Percentiles rank a stretch among this genome's conserved stretches.
phyloP scores from a whole-genome alignment of 202 grass and related monocot species.

The Bolboschoenoplectus hybrid region DNA sequence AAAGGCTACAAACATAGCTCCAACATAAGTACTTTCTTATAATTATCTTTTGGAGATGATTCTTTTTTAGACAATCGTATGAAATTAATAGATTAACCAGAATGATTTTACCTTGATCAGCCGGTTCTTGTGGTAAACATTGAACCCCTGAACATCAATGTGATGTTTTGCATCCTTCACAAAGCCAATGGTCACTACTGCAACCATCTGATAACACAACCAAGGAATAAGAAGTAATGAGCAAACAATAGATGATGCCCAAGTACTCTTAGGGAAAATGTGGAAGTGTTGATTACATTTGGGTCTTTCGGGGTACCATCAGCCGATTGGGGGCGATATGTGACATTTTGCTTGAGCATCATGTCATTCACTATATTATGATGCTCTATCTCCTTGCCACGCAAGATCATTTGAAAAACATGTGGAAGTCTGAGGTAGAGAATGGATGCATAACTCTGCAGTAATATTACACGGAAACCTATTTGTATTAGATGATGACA shows the following conservation, averaged over 20 bases:
- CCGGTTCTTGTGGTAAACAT: slow-evolving; percentile 96
- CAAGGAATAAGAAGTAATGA: slow-evolving; percentile 31
- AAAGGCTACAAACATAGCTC: slow-evolving; percentile 77
- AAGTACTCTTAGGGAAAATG: slow-evolving; percentile 26
- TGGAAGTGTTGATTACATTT: slow-evolving; percentile 54
- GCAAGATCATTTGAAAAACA: slow-evolving; percentile 82
- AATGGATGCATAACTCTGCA: slow-evolving; percentile 99
- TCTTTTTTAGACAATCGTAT: not conserved
- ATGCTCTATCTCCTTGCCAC: slow-evolving; percentile 92
- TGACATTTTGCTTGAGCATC: slow-evolving; percentile 98
- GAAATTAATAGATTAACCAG: not conserved
- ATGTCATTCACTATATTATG: slow-evolving; percentile 98
- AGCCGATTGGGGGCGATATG: slow-evolving; percentile 68
- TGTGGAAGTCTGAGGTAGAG: slow-evolving; percentile 83
- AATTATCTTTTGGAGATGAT: slow-evolving; percentile 15
- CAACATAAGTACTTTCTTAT: slow-evolving; percentile 30
- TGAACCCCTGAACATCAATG: slow-evolving; percentile 92
- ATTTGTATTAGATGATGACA: slow-evolving; percentile 14
- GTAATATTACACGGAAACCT: not conserved
- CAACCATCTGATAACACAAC: slow-evolving; percentile 72
- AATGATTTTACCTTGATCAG: slow-evolving; percentile 76
- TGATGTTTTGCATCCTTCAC: slow-evolving; percentile 99
- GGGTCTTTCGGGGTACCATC: slow-evolving; percentile 73
- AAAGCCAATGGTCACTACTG: slow-evolving; percentile 91
- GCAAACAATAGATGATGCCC: slow-evolving; percentile 15